These are phyloP conservation scores for Solanum chacoense DNA, from an alignment of 305 asterid genomes.

Conservation along the genomic window DNA sequence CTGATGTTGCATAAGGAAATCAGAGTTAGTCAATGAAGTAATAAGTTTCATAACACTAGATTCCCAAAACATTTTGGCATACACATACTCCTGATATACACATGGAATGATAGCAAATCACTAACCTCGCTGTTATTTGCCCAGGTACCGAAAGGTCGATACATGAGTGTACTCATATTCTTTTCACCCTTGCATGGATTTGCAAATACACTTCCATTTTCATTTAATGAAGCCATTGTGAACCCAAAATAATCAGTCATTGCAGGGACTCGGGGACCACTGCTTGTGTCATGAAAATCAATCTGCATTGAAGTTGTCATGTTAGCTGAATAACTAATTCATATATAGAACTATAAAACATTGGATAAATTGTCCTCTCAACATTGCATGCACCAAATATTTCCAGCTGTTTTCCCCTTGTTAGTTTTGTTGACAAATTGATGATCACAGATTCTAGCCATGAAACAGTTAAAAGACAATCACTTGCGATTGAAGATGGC, in stretches of 20 bases:
- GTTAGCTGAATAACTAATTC: not conserved
- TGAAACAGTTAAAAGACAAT: not conserved
- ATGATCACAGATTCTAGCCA: not conserved
- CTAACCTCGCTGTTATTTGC: constrained; percentile 93
- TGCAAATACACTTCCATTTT: constrained; percentile 81
- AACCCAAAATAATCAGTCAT: constrained; percentile 97
- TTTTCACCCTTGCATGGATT: constrained; percentile 98
- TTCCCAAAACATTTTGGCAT: not conserved
- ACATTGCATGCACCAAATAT: not conserved
- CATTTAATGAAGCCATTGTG: constrained; percentile 92
- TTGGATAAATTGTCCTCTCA: not conserved
- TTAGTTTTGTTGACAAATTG: not conserved
- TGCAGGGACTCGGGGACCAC: constrained; percentile 92
- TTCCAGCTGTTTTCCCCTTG: not conserved
- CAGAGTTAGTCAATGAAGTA: constrained; percentile 7
- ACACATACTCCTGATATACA: not conserved
- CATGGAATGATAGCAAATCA: not conserved
- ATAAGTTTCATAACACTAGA: not conserved
- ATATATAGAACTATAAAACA: not conserved
- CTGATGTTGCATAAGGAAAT: constrained; percentile 36
- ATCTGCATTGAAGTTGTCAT: constrained; percentile 47
- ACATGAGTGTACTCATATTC: constrained; percentile 94
- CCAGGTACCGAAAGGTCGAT: constrained; percentile 92
- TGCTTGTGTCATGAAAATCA: constrained; percentile 95
- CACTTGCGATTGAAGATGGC: not conserved